phyloP scores from a whole-genome alignment of 2,329 filamentous ascomycete genomes.

The Fusarium sp. region DNA sequence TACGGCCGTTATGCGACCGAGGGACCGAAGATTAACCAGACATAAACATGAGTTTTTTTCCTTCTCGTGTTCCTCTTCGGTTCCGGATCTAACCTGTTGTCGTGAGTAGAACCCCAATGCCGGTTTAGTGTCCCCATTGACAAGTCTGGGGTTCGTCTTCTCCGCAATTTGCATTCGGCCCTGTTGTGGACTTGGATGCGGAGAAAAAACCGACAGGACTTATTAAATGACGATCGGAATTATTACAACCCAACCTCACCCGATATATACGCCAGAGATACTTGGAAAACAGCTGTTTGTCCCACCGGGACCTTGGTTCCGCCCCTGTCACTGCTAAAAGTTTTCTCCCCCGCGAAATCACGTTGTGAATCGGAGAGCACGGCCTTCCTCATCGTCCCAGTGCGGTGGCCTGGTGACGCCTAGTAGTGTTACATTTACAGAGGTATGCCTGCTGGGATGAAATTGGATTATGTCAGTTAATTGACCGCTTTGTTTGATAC shows the following conservation, averaged over 20 bases:
- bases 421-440: not conserved
- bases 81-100: not conserved
- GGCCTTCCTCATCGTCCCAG: constrained; percentile 16
- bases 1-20: constrained; percentile 43
- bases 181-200: constrained; percentile 26
- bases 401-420: constrained; percentile 21
- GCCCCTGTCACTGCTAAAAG: not conserved
- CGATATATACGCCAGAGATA: not conserved
- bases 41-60: not conserved
- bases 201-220: constrained; percentile 11
- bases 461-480: not conserved
- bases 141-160: constrained; percentile 19
- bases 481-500: constrained; percentile 1
- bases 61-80: not conserved
- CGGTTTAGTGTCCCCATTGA: constrained; percentile 1
- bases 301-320: constrained; percentile 1
- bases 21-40: constrained; percentile 31
- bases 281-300: constrained; percentile 12
- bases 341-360: constrained; percentile 10
- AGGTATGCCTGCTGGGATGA: not conserved
- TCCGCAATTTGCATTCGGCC: constrained; percentile 33
- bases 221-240: not conserved
- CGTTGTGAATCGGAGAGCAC: not conserved
- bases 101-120: not conserved
- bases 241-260: not conserved